Conservation (phyloP, 345 rosid species). For the Rhizophora apiculata region DNA sequence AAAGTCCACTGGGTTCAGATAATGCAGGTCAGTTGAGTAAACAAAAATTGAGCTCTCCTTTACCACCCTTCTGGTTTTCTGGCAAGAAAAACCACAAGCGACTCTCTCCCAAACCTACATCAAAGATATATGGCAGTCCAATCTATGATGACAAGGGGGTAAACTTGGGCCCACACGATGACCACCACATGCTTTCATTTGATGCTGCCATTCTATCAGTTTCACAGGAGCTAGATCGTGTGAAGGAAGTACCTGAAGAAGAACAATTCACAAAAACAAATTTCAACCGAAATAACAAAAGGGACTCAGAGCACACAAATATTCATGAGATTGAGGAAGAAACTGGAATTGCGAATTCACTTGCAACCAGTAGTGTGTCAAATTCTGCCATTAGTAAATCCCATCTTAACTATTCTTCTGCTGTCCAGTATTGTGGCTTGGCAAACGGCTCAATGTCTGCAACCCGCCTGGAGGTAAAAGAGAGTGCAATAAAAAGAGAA, state of each 20-base stretch:
- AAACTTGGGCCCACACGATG: constrained; percentile 38
- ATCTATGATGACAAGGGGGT: constrained; percentile 53
- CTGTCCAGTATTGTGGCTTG: constrained; percentile 23
- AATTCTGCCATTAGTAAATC: constrained; percentile 29
- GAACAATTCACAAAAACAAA: constrained; percentile 35
- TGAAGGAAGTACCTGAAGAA: constrained; percentile 51
- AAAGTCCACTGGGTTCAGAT: constrained; percentile 83
- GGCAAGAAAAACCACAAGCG: constrained; percentile 62
- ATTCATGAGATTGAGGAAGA: constrained; percentile 80
- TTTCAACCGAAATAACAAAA: constrained; percentile 17
- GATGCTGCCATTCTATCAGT: constrained; percentile 94
- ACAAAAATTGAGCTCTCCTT: constrained; percentile 55
- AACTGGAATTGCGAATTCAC: constrained; percentile 28
- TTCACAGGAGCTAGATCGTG: constrained; percentile 66
- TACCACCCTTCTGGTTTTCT: constrained; percentile 66
- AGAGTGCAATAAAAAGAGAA: constrained; percentile 97
- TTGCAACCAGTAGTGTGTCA: constrained; percentile 17
- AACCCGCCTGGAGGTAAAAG: constrained; percentile 56
- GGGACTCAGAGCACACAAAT: constrained; percentile 21
- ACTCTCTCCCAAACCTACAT: constrained; percentile 59
- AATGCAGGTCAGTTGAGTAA: constrained; percentile 47
- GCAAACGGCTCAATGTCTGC: constrained; percentile 55
- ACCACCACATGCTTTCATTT: constrained; percentile 66
- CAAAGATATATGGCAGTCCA: constrained; percentile 66
- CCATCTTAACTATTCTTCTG: constrained; percentile 28